Conservation (phyloP, 2,329 filamentous ascomycete species). For the Hypoxylon sp. region DNA sequence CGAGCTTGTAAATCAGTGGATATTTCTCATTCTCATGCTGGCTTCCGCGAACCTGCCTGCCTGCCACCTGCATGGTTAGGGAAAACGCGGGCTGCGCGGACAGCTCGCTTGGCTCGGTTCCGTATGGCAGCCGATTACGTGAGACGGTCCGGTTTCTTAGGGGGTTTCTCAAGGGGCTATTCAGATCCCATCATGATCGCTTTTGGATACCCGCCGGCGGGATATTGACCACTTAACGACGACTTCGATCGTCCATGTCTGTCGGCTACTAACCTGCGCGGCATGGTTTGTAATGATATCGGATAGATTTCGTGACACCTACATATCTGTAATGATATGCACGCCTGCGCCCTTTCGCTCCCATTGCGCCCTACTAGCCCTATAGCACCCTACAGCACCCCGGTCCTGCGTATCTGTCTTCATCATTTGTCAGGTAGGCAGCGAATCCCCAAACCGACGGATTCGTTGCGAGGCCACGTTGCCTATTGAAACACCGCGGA, state of each 20-base stretch:
- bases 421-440: slow-evolving; percentile 4
- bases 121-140: slow-evolving; percentile 18
- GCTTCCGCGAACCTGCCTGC: no score
- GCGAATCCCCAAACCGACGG: not conserved
- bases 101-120: no score
- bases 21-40: no score
- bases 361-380: slow-evolving; percentile 26
- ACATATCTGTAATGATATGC: slow-evolving; percentile 7
- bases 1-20: slow-evolving; percentile 23
- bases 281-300: not conserved
- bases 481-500: slow-evolving; percentile 11
- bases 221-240: not conserved
- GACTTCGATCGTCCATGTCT: not conserved
- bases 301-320: not conserved
- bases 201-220: not conserved
- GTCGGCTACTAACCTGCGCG: not conserved
- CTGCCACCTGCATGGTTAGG: no score
- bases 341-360: slow-evolving; percentile 2
- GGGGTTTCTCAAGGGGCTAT: not conserved
- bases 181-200: not conserved
- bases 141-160: not conserved
- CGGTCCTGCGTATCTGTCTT: slow-evolving; percentile 17
- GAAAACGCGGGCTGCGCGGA: no score
- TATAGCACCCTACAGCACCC: slow-evolving; percentile 12
- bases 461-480: slow-evolving; percentile 26